These are phyloP conservation scores for Pichia sp. DNA, from an alignment of 1,139 yeast species.

Conservation along the genomic window DNA sequence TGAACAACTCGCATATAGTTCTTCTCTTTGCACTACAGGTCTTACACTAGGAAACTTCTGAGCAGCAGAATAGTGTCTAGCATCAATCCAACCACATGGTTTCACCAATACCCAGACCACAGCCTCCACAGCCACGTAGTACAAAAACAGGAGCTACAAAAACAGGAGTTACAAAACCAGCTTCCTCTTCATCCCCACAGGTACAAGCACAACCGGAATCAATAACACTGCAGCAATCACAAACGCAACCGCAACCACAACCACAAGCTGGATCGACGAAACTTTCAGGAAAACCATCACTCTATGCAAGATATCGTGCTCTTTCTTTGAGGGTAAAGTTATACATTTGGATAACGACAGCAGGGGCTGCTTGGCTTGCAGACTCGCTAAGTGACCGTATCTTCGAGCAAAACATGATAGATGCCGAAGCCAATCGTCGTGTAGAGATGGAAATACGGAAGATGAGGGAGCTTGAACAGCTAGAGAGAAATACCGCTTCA, in stretches of 20 bases:
- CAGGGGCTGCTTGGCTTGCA: constrained; percentile 29
- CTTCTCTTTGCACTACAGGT: no score
- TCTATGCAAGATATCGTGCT: constrained; percentile 22
- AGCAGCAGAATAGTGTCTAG: neutral
- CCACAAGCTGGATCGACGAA: neutral
- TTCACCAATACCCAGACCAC: constrained; percentile 8
- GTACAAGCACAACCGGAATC: neutral
- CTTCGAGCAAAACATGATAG: constrained; percentile 31
- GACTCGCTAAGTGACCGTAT: constrained; percentile 28
- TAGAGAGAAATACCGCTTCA: neutral
- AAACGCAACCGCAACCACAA: constrained; percentile 4
- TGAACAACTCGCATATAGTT: no score
- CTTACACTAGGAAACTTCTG: neutral
- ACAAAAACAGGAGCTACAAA: neutral
- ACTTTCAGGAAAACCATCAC: constrained; percentile 10
- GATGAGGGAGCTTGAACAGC: constrained; percentile 9
- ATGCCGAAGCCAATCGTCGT: constrained; percentile 30
- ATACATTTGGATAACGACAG: constrained; percentile 30
- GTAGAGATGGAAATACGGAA: constrained; percentile 27
- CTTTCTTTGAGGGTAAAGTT: constrained; percentile 29
- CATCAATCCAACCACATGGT: neutral
- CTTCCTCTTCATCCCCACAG: neutral
- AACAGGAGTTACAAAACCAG: constrained; percentile 1
- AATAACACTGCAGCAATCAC: neutral
- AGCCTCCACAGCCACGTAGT: constrained; percentile 9